phyloP scores from a whole-genome alignment of 805 yeast genomes.

The Kodamaea nitidulidarum region DNA sequence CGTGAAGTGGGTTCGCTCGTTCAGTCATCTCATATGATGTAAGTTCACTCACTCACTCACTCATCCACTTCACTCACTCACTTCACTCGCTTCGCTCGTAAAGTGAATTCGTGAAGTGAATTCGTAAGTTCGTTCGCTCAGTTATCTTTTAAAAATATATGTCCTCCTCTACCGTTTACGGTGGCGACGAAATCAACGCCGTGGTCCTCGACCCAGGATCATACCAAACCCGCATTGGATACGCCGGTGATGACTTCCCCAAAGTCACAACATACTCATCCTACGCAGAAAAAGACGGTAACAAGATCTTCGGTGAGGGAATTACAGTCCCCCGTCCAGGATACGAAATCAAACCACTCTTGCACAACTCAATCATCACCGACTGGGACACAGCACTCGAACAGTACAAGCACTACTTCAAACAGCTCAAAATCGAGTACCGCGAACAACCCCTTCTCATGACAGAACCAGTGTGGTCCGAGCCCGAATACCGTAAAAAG shows the following conservation, averaged over 20 bases:
- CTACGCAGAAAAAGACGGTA: slow-evolving; percentile 43
- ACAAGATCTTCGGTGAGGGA: slow-evolving; percentile 35
- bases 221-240: slow-evolving; percentile 76
- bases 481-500: slow-evolving; percentile 59
- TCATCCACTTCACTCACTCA: neutral
- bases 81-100: neutral
- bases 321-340: slow-evolving; percentile 48
- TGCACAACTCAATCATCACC: slow-evolving; percentile 55
- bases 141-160: no score
- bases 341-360: slow-evolving; percentile 52
- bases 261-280: slow-evolving; percentile 68
- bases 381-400: slow-evolving; percentile 88
- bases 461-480: slow-evolving; percentile 87
- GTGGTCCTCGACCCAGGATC: slow-evolving; percentile 92
- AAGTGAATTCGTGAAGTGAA: neutral
- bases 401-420: slow-evolving; percentile 64
- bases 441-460: slow-evolving; percentile 70
- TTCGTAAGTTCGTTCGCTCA: neutral
- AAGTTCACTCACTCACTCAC: no score
- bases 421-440: slow-evolving; percentile 49
- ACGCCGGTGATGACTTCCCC: slow-evolving; percentile 90
- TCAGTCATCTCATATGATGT: no score
- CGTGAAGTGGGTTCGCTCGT: no score
- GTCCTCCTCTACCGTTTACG: slow-evolving; percentile 21
- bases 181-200: slow-evolving; percentile 81